A percentile compares a stretch with the other conserved stretches of the same genome.
These are phyloP conservation scores for Smallanthus sonchifolius DNA, from an alignment of 129 eudicot species.

Conservation along the genomic window DNA sequence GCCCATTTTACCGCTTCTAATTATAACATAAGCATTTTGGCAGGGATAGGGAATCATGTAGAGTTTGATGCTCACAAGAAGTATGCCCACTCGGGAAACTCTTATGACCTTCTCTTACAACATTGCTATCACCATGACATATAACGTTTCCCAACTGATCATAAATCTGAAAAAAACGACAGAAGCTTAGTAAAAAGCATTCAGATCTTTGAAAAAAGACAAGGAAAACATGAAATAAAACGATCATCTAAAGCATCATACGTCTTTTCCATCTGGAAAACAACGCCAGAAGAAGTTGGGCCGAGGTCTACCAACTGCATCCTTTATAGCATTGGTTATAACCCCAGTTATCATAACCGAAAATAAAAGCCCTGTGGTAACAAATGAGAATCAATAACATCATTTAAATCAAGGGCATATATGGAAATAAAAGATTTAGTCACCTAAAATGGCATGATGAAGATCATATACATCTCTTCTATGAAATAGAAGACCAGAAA, in stretches of 20 bases:
- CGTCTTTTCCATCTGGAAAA: slow-evolving; percentile 52
- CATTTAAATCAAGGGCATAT: neutral
- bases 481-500: slow-evolving; percentile 32
- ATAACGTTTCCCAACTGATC: slow-evolving; percentile 33
- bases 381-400: neutral
- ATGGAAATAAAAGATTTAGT: neutral
- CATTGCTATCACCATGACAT: slow-evolving; percentile 42
- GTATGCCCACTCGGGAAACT: slow-evolving; percentile 60
- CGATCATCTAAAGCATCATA: slow-evolving; percentile 13
- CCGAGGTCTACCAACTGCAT: slow-evolving; percentile 59
- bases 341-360: slow-evolving; percentile 47
- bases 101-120: slow-evolving; percentile 43
- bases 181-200: neutral
- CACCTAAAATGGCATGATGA: slow-evolving; percentile 51
- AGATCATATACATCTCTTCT: slow-evolving; percentile 54
- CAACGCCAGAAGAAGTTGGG: slow-evolving; percentile 63
- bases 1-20: neutral
- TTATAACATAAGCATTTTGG: neutral
- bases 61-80: slow-evolving; percentile 37
- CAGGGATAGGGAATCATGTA: neutral
- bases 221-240: neutral
- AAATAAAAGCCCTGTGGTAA: slow-evolving; percentile 42
- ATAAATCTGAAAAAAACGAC: slow-evolving; percentile 23
- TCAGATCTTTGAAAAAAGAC: neutral
- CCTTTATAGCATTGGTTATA: slow-evolving; percentile 43